Base-by-base conservation (phyloP, 2,329 filamentous ascomycete species). In the Pseudopyricularia cyperi region DNA sequence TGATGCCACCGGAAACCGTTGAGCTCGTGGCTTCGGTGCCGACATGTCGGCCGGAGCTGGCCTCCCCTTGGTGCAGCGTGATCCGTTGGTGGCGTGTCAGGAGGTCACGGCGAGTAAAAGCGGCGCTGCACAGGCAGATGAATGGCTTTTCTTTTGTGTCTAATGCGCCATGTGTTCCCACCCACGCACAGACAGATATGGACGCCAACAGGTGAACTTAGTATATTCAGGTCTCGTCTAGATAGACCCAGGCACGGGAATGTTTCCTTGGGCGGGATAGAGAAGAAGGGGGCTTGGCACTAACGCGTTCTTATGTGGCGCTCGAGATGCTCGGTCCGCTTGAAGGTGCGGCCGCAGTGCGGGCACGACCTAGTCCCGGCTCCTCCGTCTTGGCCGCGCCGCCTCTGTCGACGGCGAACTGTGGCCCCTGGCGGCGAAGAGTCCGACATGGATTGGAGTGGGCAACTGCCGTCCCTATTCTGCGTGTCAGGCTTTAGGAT, bases 131-230 rank as follows among this genome's bases (percentile, higher is more conserved):
- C 39, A 60, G 63, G 52, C 70, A 73, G 19, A 70, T 54, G 55
- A 71, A 73, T 1, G 70, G 70, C 55, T 73, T 73, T 59, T 73
- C 70, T 50, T 73, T 73, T 52, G 70, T 73, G 57, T 73, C 70
- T 73, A 55, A 39, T 19, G n/a, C n/a, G 22, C 19, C 32, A n/a
- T 15, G 14, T 4, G 6, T 30, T 9, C 37, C 19, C 19, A 44
- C 33, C 30, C 47, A 33, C 46, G 50, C 28, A 44, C 19, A 26
- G 5, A 30, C 28, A 30, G 9, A 30, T 9, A 9, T 30, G 28
- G 5, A 30, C 9, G 5, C 9, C 28, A 30, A 9, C 28, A 9
- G 5, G 9, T 30, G 28, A 30, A 30, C 28, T 30, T 30, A 9
- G 28, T 30, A n/a, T n/a, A n/a, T 9, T 30, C 28, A 30, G 28